Evolutionary conservation across 441 rosid species (phyloP), one percentile per base, ranked within the genome.

Genomic region (Geranium incanum): DNA sequence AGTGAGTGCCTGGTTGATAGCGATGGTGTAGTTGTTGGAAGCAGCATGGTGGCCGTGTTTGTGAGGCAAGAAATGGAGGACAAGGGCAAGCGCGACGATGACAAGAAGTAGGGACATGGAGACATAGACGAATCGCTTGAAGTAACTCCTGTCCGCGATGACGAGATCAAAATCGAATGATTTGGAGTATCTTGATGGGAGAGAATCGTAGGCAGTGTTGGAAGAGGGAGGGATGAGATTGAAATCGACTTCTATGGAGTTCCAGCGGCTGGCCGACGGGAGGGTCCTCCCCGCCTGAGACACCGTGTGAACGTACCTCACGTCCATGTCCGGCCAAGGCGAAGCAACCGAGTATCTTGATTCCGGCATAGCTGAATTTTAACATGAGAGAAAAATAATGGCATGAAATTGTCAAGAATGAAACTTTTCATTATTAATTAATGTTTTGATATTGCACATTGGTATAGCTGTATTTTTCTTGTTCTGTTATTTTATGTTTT

Each of bases 11-110:
- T 77, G 90, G 66, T 71, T 83, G 62, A 86, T 63, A 6, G 87
- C 88, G 36, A 88, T 80, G 0, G 88, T 84, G 71, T 86, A 81
- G 79, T 88, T 86, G 81, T 74, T 85, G 5, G 84, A 76, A 55
- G 38, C 21, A 1, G 68, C 77, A 72, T 75, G 76, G 43, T 73
- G 87, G 6, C 72, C 36, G 48, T 80, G 77, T 48, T 75, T 79
- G 67, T 50, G 81, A 64, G 85, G 88, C 75, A 85, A 68, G 70
- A 83, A 83, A 23, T 74, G 79, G 13, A 76, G 38, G 4, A 84
- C 13, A 1, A 81, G 74, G 63, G 77, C 70, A 68, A 78, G 41
- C 1, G 77, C 74, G 7, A 78, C 18, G 55, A 77, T 57, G 36
- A 81, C 23, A 28, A 80, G 39, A 69, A 78, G 63, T 0, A 77